Evolutionary conservation across 305 asterid species (phyloP).

Genomic region (Fraxinus angustifolia): DNA sequence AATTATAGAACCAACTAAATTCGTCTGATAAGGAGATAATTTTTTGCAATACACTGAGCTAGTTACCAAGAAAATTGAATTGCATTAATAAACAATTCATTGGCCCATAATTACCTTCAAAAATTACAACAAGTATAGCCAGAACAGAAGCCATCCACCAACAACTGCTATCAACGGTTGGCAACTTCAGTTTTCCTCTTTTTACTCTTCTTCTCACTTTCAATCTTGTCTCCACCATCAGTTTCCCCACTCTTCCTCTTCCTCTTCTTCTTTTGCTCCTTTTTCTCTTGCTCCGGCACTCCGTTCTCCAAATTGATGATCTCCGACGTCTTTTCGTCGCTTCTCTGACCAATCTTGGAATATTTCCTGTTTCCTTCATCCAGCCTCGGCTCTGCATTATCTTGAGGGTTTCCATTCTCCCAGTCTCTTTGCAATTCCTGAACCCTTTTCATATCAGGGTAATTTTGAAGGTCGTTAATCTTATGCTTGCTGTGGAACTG

Average conservation of each 20-base stretch:
- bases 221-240: constrained; percentile 16
- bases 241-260: constrained; percentile 22
- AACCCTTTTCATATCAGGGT: constrained; percentile 15
- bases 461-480: background rate
- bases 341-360: background rate
- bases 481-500: constrained; percentile 38
- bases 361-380: background rate
- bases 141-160: background rate
- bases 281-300: background rate
- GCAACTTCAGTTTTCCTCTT: constrained; percentile 26
- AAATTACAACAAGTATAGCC: background rate
- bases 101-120: background rate
- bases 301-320: constrained; percentile 11
- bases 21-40: background rate
- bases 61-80: background rate
- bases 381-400: background rate
- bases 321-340: constrained; percentile 3
- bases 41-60: background rate
- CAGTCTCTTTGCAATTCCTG: background rate
- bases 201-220: constrained; percentile 29
- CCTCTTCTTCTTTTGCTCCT: constrained; percentile 17
- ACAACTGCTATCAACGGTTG: background rate
- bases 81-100: background rate
- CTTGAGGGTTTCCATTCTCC: background rate
- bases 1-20: background rate